Percentiles rank a stretch among this genome's conserved stretches.
Conservation (phyloP, 2,329 filamentous ascomycete species). For the Lizonia empirigonia region DNA sequence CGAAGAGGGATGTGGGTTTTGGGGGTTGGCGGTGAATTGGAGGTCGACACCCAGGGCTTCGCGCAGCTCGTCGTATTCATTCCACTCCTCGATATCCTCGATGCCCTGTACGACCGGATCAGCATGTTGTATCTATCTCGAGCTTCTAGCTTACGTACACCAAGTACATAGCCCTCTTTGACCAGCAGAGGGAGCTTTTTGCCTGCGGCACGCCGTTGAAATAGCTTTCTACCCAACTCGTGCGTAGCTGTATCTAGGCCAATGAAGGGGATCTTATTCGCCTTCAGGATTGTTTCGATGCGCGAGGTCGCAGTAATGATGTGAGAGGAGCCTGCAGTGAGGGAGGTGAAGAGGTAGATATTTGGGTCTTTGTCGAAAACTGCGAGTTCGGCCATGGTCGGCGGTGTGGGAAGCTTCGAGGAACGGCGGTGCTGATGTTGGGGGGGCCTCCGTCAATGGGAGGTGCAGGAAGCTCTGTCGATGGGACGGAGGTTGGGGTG, state of each 20-base stretch:
- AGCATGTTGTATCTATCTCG: not conserved
- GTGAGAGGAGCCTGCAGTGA: conserved; percentile 93
- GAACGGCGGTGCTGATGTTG: conserved; percentile 9
- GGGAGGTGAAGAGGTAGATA: conserved; percentile 93
- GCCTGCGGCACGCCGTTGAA: conserved; percentile 82
- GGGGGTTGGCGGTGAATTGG: conserved; percentile 41
- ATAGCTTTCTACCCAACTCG: conserved; percentile 84
- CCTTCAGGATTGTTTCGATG: conserved; percentile 93
- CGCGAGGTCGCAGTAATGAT: conserved; percentile 96
- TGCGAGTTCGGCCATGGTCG: conserved; percentile 48
- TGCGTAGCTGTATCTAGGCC: conserved; percentile 91
- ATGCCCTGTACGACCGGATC: conserved; percentile 68
- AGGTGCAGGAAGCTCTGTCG: not conserved
- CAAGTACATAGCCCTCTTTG: conserved; percentile 83
- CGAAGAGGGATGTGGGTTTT: conserved; percentile 27
- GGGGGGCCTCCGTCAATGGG: too few relatives aligned
- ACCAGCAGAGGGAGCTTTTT: conserved; percentile 89
- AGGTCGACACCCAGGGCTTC: conserved; percentile 69
- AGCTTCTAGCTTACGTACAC: conserved; percentile 63
- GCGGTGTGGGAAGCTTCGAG: conserved; percentile 8
- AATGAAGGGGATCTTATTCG: conserved; percentile 92
- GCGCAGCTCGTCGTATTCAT: conserved; percentile 95
- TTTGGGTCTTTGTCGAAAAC: conserved; percentile 54
- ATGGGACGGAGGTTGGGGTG: not conserved
- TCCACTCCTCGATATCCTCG: conserved; percentile 96